Evolutionary conservation across 2,329 filamentous ascomycete genomes (phyloP).

Genomic region (Aspergillus chevalieri): DNA sequence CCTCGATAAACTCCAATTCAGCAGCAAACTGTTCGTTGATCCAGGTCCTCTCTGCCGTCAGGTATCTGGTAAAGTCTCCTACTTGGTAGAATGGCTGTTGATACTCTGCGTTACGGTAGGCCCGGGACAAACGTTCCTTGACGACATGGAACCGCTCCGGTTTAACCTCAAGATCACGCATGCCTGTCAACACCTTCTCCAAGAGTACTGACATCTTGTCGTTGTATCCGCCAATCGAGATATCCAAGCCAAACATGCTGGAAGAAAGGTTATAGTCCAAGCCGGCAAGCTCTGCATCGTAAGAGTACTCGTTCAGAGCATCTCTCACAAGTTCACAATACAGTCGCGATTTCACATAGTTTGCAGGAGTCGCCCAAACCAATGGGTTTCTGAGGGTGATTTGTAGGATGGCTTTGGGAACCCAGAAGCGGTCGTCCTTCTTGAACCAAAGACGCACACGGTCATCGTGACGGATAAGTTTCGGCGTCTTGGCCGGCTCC

Average conservation of each 20-base stretch:
- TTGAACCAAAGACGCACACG: slow-evolving; percentile 87
- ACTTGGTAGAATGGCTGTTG: slow-evolving; percentile 87
- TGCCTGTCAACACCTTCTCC: slow-evolving; percentile 77
- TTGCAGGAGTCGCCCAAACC: slow-evolving; percentile 71
- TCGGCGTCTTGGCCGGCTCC: slow-evolving; percentile 66
- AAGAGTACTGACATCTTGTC: slow-evolving; percentile 89
- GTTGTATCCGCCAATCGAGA: slow-evolving; percentile 85
- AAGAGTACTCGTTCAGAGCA: slow-evolving; percentile 85
- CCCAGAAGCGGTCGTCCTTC: slow-evolving; percentile 98
- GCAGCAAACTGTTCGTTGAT: slow-evolving; percentile 72
- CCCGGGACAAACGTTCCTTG: slow-evolving; percentile 73
- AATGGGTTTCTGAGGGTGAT: slow-evolving; percentile 74
- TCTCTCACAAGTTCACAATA: slow-evolving; percentile 85
- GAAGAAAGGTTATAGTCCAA: slow-evolving; percentile 73
- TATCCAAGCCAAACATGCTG: slow-evolving; percentile 65
- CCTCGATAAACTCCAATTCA: slow-evolving; percentile 68
- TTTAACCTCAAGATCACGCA: slow-evolving; percentile 76
- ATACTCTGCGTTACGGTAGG: slow-evolving; percentile 79
- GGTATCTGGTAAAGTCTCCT: slow-evolving; percentile 71
- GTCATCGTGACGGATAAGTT: slow-evolving; percentile 77
- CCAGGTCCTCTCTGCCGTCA: slow-evolving; percentile 70
- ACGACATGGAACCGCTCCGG: slow-evolving; percentile 87
- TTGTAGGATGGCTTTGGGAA: slow-evolving; percentile 84
- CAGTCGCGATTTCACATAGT: slow-evolving; percentile 68
- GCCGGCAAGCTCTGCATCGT: slow-evolving; percentile 90